A percentile compares a stretch with the other conserved stretches of the same genome.
phyloP scores from a whole-genome alignment of 108 stramenopile genomes.

The Fragilariopsis cylindrus region DNA sequence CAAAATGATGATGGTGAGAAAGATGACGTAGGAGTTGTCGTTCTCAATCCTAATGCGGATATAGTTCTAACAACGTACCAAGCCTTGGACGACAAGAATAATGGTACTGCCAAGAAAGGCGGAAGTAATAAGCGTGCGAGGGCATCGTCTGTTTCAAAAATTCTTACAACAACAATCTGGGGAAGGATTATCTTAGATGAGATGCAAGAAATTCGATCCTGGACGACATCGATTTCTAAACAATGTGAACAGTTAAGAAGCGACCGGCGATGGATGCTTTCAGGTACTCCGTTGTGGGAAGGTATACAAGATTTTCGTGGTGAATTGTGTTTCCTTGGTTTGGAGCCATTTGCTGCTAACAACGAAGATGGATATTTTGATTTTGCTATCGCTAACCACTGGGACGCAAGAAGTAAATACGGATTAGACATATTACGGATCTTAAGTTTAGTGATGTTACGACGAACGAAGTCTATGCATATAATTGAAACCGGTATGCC shows the following conservation, averaged over 20 bases:
- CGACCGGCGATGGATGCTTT: constrained; percentile 72
- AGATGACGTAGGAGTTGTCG: background rate
- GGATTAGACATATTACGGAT: constrained; percentile 52
- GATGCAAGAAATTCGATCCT: constrained; percentile 79
- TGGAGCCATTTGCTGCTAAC: constrained; percentile 74
- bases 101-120: background rate
- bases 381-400: constrained; percentile 54
- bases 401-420: constrained; percentile 19
- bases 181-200: constrained; percentile 81
- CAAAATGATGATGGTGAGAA: background rate
- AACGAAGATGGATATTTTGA: constrained; percentile 82
- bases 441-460: constrained; percentile 46
- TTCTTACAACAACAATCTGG: constrained; percentile 24
- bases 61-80: constrained; percentile 60
- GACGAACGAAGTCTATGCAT: constrained; percentile 77
- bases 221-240: constrained; percentile 69
- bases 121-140: background rate
- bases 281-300: constrained; percentile 77
- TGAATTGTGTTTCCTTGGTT: constrained; percentile 77
- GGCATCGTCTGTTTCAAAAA: background rate
- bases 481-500: constrained; percentile 37
- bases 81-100: constrained; percentile 21
- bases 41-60: constrained; percentile 28
- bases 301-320: constrained; percentile 76
- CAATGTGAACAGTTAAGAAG: constrained; percentile 46